A percentile compares a stretch with the other conserved stretches of the same genome.
Conservation (phyloP, 345 rosid genomes). For the Stellera chamaejasme region DNA sequence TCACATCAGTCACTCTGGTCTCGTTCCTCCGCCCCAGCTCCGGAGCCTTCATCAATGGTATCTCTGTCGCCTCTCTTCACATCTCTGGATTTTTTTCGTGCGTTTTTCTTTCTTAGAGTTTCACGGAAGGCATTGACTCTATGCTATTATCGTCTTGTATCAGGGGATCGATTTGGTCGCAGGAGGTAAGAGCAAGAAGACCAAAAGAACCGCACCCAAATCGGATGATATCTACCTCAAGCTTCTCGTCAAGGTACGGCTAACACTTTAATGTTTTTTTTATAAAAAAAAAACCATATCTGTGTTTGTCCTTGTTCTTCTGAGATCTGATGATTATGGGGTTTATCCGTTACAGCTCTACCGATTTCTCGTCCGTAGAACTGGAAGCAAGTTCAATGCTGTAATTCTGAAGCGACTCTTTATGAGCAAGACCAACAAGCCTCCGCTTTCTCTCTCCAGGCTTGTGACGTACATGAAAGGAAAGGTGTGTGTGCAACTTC, state of each 20-base stretch:
- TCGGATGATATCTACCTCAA: slow-evolving; percentile 94
- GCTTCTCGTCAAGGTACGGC: slow-evolving; percentile 75
- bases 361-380: slow-evolving; percentile 83
- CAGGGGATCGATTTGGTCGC: slow-evolving; percentile 95
- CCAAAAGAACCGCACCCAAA: slow-evolving; percentile 78
- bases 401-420: slow-evolving; percentile 92
- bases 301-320: background rate
- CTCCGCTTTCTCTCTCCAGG: slow-evolving; percentile 82
- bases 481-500: slow-evolving; percentile 39
- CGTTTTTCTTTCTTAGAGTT: background rate
- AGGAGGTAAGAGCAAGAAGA: slow-evolving; percentile 94
- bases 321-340: background rate
- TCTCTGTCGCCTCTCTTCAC: background rate
- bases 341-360: slow-evolving; percentile 40
- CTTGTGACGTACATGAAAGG: slow-evolving; percentile 50
- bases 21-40: slow-evolving; percentile 7
- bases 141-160: slow-evolving; percentile 3
- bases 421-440: slow-evolving; percentile 92
- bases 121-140: background rate
- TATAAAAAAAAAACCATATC: background rate
- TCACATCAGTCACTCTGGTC: background rate
- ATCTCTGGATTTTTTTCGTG: background rate
- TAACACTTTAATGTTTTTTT: background rate
- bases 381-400: slow-evolving; percentile 80
- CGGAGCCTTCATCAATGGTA: slow-evolving; percentile 31